Evolutionary conservation across 2,329 filamentous ascomycete species (phyloP).

Genomic region (Furcasterigmium furcatum): DNA sequence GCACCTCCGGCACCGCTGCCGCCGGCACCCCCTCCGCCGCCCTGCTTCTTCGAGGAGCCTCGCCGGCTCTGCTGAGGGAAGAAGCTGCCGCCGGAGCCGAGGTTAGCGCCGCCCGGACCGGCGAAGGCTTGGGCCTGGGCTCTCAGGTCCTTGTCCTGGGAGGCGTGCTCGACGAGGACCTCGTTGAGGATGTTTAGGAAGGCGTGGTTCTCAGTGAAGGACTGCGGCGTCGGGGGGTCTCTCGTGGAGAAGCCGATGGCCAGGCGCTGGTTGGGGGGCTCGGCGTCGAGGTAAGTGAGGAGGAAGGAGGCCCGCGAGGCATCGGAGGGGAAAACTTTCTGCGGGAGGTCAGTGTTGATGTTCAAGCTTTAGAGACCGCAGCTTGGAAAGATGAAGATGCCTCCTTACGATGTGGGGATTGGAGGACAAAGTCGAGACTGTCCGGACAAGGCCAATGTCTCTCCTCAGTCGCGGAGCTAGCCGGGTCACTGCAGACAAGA

Average conservation of each 20-base stretch:
- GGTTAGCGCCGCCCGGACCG: slow-evolving; percentile 49
- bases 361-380: no score
- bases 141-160: slow-evolving; percentile 51
- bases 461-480: slow-evolving; percentile 10
- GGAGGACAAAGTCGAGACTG: slow-evolving; percentile 42
- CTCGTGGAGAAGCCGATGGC: slow-evolving; percentile 57
- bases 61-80: slow-evolving; percentile 38
- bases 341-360: neutral
- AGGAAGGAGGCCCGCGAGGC: slow-evolving; percentile 43
- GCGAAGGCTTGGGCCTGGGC: slow-evolving; percentile 59
- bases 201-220: slow-evolving; percentile 55
- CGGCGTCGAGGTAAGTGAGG: slow-evolving; percentile 56
- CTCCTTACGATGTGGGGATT: slow-evolving; percentile 53
- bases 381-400: no score
- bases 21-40: slow-evolving; percentile 35
- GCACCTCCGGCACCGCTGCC: slow-evolving; percentile 51
- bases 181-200: slow-evolving; percentile 59
- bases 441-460: slow-evolving; percentile 17
- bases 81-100: slow-evolving; percentile 49
- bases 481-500: slow-evolving; percentile 21
- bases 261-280: slow-evolving; percentile 49
- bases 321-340: slow-evolving; percentile 58
- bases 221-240: slow-evolving; percentile 58
- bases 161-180: slow-evolving; percentile 52
- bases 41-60: slow-evolving; percentile 25